phyloP scores from a whole-genome alignment of 1,284 basidiomycete genomes.

The Singerocomus rubriflavus region DNA sequence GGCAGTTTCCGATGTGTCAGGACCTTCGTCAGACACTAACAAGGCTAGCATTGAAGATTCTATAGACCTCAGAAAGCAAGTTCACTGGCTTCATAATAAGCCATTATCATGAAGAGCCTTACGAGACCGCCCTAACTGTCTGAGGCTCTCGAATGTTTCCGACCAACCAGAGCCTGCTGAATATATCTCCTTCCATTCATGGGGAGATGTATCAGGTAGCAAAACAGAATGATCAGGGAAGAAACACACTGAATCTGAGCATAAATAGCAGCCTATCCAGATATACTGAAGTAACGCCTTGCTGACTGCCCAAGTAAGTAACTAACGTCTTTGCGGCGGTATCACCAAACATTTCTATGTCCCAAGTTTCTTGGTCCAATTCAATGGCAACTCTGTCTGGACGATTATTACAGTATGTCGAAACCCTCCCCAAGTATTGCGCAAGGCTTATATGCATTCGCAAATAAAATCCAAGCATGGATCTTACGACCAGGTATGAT shows the following conservation, averaged over 20 bases:
- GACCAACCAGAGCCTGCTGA: too few species aligned
- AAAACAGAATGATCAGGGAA: background rate
- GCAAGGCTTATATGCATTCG: constrained; percentile 23
- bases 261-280: constrained; percentile 31
- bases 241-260: constrained; percentile 23
- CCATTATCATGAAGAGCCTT: constrained; percentile 22
- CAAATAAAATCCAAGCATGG: constrained; percentile 30
- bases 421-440: constrained; percentile 29
- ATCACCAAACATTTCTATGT: constrained; percentile 26
- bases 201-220: background rate
- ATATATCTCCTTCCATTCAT: constrained; percentile 9
- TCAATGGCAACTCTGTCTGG: constrained; percentile 2
- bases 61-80: too few species aligned
- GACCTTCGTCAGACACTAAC: background rate
- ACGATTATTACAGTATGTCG: constrained; percentile 18
- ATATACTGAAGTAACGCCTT: constrained; percentile 18
- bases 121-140: too few species aligned
- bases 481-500: constrained; percentile 33
- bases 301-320: constrained; percentile 3
- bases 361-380: constrained; percentile 20
- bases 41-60: too few species aligned
- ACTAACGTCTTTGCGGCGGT: constrained; percentile 20
- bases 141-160: too few species aligned
- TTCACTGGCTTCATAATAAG: constrained; percentile 27
- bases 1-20: constrained; percentile 9